Conservation (phyloP, 2,329 filamentous ascomycete genomes). For the Keithomyces neogunnii region DNA sequence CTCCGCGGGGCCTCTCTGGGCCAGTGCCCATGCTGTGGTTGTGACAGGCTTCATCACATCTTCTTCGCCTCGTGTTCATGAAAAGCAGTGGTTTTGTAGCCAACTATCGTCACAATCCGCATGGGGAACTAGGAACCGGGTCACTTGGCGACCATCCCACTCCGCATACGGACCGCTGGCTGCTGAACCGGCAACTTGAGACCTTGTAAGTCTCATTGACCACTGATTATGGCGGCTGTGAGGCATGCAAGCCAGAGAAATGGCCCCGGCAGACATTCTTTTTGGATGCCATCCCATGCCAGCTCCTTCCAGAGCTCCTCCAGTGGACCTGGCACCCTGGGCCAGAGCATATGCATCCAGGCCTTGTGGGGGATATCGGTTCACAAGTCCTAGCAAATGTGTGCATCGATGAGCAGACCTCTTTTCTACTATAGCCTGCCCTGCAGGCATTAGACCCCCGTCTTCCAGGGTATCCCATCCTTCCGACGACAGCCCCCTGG, state of each 20-base stretch:
- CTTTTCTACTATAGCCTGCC: constrained; percentile 19
- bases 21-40: neutral
- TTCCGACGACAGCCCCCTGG: constrained; percentile 6
- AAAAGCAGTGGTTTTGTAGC: neutral
- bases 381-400: neutral
- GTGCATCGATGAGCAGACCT: neutral
- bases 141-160: constrained; percentile 6
- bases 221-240: neutral
- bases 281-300: constrained; percentile 4
- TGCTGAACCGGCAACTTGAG: neutral
- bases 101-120: neutral
- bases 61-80: neutral
- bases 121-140: neutral
- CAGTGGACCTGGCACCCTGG: neutral
- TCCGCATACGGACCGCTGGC: constrained; percentile 3
- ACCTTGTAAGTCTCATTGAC: neutral
- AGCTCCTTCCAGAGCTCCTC: neutral
- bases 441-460: constrained; percentile 18
- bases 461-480: constrained; percentile 10
- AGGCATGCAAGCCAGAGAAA: neutral
- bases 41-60: neutral
- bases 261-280: constrained; percentile 1
- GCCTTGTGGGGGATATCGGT: neutral
- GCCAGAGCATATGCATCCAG: neutral
- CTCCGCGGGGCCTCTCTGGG: neutral